Percentiles rank a stretch among this genome's conserved stretches.
phyloP scores from a whole-genome alignment of 2,329 filamentous ascomycete genomes.

The Bertia moriformis region DNA sequence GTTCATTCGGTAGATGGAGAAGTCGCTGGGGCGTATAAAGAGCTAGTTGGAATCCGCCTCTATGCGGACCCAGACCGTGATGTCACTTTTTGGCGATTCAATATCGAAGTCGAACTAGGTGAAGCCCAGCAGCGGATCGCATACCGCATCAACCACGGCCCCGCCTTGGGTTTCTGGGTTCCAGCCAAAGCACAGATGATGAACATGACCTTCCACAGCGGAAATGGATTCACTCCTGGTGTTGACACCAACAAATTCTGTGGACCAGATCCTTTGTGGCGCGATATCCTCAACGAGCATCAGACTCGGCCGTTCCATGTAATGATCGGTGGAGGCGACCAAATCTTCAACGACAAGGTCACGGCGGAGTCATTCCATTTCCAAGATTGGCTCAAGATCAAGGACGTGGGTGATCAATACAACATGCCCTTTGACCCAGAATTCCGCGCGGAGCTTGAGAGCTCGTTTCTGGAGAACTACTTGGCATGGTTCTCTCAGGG shows the following conservation, averaged over 20 bases:
- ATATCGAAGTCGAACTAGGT: constrained; percentile 76
- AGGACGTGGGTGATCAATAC: constrained; percentile 68
- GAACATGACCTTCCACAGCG: constrained; percentile 98
- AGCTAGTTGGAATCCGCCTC: constrained; percentile 67
- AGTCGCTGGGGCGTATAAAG: constrained; percentile 64
- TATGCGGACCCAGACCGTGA: constrained; percentile 60
- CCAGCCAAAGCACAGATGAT: constrained; percentile 71
- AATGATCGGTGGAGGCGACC: constrained; percentile 93
- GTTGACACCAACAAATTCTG: constrained; percentile 69
- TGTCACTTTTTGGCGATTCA: constrained; percentile 94
- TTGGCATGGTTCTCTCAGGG: constrained; percentile 94
- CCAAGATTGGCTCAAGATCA: constrained; percentile 69
- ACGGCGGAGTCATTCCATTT: constrained; percentile 65
- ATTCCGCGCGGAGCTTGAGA: constrained; percentile 78
- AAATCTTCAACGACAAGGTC: constrained; percentile 86
- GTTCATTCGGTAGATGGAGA: constrained; percentile 52
- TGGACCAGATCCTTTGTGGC: constrained; percentile 91
- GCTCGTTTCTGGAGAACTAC: constrained; percentile 78
- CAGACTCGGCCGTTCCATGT: constrained; percentile 89
- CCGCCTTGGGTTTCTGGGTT: constrained; percentile 85
- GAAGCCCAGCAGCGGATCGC: constrained; percentile 71
- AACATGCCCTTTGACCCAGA: constrained; percentile 62
- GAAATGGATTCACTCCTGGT: constrained; percentile 81
- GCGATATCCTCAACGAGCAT: constrained; percentile 84
- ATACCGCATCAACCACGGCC: constrained; percentile 87